phyloP scores from a whole-genome alignment of 495 filamentous ascomycete species.

The Niebla homalea region DNA sequence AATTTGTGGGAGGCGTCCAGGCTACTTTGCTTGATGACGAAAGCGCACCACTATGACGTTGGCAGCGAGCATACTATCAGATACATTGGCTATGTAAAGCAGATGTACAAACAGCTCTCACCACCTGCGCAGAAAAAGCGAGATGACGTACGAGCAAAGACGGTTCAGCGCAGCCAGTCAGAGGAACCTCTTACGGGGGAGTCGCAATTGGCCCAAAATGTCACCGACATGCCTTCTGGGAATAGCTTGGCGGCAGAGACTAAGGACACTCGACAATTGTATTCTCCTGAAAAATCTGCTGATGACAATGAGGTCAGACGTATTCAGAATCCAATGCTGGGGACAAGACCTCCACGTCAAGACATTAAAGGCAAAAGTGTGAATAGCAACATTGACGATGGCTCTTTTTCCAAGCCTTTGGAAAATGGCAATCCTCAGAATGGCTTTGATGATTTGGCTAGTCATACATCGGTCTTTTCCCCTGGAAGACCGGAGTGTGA shows the following conservation, averaged over 20 bases:
- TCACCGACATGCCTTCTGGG: too few relatives aligned
- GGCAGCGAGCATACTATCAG: background rate
- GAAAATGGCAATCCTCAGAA: background rate
- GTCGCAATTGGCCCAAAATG: too few relatives aligned
- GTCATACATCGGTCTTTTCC: background rate
- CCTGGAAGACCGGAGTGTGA: conserved; percentile 45
- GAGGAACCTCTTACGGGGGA: too few relatives aligned
- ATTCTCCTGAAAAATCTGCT: too few relatives aligned
- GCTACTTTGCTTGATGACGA: background rate
- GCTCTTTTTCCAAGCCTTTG: background rate
- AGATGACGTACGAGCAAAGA: too few relatives aligned
- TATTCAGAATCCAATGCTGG: too few relatives aligned
- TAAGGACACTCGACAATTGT: too few relatives aligned
- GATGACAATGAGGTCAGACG: too few relatives aligned
- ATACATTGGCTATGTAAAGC: background rate
- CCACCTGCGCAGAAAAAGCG: too few relatives aligned
- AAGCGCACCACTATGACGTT: background rate
- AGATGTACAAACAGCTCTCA: too few relatives aligned
- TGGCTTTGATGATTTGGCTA: background rate
- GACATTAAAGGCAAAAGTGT: background rate
- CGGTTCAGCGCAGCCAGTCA: too few relatives aligned
- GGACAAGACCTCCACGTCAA: background rate
- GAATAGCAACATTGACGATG: background rate
- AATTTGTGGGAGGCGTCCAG: background rate
- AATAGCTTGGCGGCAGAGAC: too few relatives aligned